Evolutionary conservation across 352 stramenopile species (phyloP).

Genomic region (Phytophthora litchii): DNA sequence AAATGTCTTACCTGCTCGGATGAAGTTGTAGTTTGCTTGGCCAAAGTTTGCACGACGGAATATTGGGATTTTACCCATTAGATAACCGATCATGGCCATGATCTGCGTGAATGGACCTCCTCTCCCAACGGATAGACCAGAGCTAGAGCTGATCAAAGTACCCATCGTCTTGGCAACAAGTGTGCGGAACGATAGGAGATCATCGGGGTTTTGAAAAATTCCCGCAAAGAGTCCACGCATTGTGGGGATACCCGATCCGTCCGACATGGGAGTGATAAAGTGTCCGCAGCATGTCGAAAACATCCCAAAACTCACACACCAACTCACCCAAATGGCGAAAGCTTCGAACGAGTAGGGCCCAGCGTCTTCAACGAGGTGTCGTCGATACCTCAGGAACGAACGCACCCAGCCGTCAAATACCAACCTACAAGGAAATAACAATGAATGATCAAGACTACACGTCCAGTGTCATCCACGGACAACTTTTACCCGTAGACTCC

Average conservation of each 20-base stretch:
- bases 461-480: background rate
- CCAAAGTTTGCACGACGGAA: constrained; percentile 79
- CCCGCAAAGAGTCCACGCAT: constrained; percentile 86
- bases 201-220: constrained; percentile 74
- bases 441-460: background rate
- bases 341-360: constrained; percentile 60
- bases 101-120: constrained; percentile 83
- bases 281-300: constrained; percentile 69
- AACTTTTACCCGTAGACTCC: constrained; percentile 65
- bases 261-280: constrained; percentile 60
- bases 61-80: constrained; percentile 65
- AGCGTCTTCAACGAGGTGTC: constrained; percentile 51
- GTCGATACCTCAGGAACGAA: constrained; percentile 60
- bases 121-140: constrained; percentile 71
- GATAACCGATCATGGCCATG: constrained; percentile 74
- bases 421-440: constrained; percentile 33
- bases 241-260: constrained; percentile 78
- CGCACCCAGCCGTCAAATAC: constrained; percentile 75
- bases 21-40: constrained; percentile 75
- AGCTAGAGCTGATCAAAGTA: constrained; percentile 70
- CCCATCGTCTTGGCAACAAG: constrained; percentile 75
- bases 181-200: constrained; percentile 70
- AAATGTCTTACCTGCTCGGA: constrained; percentile 56
- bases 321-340: constrained; percentile 73
- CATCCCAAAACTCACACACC: constrained; percentile 58